These are phyloP conservation scores for Candida smagusa DNA, from an alignment of 1,139 yeast genomes.

Conservation along the genomic window DNA sequence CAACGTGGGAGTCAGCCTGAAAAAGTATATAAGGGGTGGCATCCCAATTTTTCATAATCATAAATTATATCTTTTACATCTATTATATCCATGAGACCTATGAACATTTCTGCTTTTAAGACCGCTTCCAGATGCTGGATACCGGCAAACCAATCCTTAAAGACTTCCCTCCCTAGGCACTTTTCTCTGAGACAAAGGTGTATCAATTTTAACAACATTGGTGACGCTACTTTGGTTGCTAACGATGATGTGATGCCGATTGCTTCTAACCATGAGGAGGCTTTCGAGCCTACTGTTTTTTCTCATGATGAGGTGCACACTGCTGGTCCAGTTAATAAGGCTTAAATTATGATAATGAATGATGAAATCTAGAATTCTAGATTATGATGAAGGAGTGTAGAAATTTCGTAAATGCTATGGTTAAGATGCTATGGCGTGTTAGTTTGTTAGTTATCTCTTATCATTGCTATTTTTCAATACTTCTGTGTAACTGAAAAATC, in stretches of 20 bases:
- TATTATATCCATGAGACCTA: conserved; percentile 29
- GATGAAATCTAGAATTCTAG: neutral
- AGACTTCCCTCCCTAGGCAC: conserved; percentile 15
- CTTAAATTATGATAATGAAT: conserved; percentile 9
- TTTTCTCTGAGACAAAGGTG: conserved; percentile 41
- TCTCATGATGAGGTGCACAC: conserved; percentile 44
- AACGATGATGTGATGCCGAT: conserved; percentile 32
- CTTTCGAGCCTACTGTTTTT: conserved; percentile 40
- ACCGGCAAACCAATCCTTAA: conserved; percentile 21
- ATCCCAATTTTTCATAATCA: neutral
- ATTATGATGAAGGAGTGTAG: too few relatives aligned
- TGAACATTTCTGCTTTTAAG: conserved; percentile 35
- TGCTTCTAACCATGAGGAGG: conserved; percentile 17
- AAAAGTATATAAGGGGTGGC: neutral
- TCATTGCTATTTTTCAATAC: too few relatives aligned
- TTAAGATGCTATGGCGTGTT: too few relatives aligned
- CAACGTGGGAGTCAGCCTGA: conserved; percentile 1
- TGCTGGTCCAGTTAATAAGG: conserved; percentile 46
- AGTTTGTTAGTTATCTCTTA: too few relatives aligned
- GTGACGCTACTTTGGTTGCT: conserved; percentile 31
- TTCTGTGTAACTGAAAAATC: too few relatives aligned
- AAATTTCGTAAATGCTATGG: too few relatives aligned
- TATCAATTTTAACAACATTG: conserved; percentile 34
- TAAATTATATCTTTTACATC: conserved; percentile 3
- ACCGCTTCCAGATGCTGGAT: conserved; percentile 49